Base-by-base conservation (phyloP, 768 basidiomycete species). In the Collybiopsis luxurians region DNA sequence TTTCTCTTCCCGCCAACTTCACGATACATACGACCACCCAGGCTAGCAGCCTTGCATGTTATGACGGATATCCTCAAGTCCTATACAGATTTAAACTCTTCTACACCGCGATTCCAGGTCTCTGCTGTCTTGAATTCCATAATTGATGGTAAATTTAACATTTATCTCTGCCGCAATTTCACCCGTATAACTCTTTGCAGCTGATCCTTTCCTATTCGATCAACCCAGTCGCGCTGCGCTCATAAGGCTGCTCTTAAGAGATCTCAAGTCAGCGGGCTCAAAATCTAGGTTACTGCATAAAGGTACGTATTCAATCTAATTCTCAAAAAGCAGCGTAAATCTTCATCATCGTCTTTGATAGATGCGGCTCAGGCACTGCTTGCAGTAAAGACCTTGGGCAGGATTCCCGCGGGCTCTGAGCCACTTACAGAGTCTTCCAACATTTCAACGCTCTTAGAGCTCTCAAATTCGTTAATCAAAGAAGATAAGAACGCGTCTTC, bases 331-430 rank as follows among this genome's bases (percentile, higher is more conserved):
- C 27, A 39, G 36, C 42, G 39, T 45, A 54, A 45, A 54, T 54
- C 43, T 53, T 23, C 36, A 27, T 58, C 21, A 34, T 56, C 48
- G 43, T 42, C 46, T 52, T 49, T 42, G 46, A n/a, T 65, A 94
- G 92, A 92, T 67, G 81, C 83, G 31, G 74, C 82, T 2, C 79
- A 74, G 34, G 91, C 89, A 15, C 73, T 95, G 2, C 71, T 84
- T 44, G 83, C 89, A 0, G 67, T 95, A 57, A 94, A 94, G 70
- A 81, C 80, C 10, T 78, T 95, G 4, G 91, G 87, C 12, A 86
- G 86, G 63, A 81, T 85, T 50, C 85, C 83, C 0, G 73, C 83
- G 2, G 89, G 88, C 15, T 91, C 93, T 4, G 72, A 75, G 51
- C 73, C 85, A 54, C 75, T 92, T 19, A 79, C 82, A 5, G 73